Conservation (phyloP, 495 filamentous ascomycete genomes). For the Niebla homalea region DNA sequence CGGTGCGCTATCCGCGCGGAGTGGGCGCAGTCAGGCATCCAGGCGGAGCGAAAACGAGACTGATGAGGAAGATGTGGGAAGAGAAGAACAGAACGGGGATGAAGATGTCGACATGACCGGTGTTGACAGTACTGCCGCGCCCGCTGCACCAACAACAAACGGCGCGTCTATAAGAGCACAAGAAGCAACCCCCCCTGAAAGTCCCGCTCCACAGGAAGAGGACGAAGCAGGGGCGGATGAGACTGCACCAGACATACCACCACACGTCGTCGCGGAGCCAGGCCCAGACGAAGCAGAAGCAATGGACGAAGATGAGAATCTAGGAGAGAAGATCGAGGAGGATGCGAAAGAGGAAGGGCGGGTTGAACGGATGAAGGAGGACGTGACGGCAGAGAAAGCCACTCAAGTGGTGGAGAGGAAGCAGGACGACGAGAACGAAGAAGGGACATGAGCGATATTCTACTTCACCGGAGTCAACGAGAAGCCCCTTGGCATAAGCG, state of each 20-base stretch:
- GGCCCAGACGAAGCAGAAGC: constrained; percentile 24
- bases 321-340: constrained; percentile 10
- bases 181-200: constrained; percentile 23
- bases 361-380: constrained; percentile 17
- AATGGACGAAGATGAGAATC: constrained; percentile 12
- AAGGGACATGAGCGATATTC: too few relatives aligned
- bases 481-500: too few relatives aligned
- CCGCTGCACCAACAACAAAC: constrained; percentile 17
- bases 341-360: constrained; percentile 19
- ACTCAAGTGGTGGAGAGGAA: constrained; percentile 17
- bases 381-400: constrained; percentile 20
- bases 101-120: constrained; percentile 57
- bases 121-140: constrained; percentile 22
- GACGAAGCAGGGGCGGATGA: constrained; percentile 10
- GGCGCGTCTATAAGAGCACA: constrained; percentile 11
- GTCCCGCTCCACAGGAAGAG: constrained; percentile 15
- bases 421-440: background rate
- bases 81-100: constrained; percentile 31
- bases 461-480: too few relatives aligned
- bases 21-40: constrained; percentile 12
- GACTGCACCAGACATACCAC: constrained; percentile 7
- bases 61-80: constrained; percentile 33
- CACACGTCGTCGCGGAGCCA: constrained; percentile 7
- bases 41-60: constrained; percentile 35
- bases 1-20: constrained; percentile 40